Percentiles rank a stretch among this genome's conserved stretches.
Evolutionary conservation across 2,329 filamentous ascomycete genomes (phyloP).

Genomic region (Trichoderma endophyticum): DNA sequence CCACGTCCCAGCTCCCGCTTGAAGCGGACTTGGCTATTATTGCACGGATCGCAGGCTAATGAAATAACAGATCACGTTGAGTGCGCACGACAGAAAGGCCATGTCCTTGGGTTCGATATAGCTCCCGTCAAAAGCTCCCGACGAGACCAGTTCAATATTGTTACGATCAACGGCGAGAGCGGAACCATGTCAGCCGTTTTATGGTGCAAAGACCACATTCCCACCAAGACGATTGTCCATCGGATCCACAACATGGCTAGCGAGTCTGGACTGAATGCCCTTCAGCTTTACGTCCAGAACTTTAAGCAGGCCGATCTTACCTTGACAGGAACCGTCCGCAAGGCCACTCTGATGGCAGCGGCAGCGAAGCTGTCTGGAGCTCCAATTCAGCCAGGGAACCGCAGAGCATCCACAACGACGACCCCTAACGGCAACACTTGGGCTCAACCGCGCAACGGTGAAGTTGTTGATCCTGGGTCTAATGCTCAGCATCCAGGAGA

Average conservation of each 20-base stretch:
- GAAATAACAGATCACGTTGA: constrained; percentile 63
- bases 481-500: constrained; percentile 40
- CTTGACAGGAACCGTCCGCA: constrained; percentile 87
- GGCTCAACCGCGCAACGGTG: constrained; percentile 26
- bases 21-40: too few species aligned
- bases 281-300: constrained; percentile 82
- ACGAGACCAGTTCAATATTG: constrained; percentile 74
- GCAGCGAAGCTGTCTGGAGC: constrained; percentile 53
- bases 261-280: constrained; percentile 68
- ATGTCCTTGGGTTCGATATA: constrained; percentile 85
- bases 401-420: constrained; percentile 56
- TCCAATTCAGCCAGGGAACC: constrained; percentile 37
- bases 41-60: constrained; percentile 15
- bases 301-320: constrained; percentile 94
- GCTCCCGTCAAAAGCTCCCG: constrained; percentile 85
- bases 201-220: constrained; percentile 88
- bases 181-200: constrained; percentile 82
- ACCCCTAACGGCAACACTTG: constrained; percentile 23
- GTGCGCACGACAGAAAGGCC: constrained; percentile 81
- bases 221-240: constrained; percentile 69
- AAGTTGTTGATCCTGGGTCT: constrained; percentile 27
- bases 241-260: constrained; percentile 73
- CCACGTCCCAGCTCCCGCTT: background rate
- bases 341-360: constrained; percentile 73
- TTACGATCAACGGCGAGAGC: constrained; percentile 75